phyloP scores from a whole-genome alignment of 2,329 filamentous ascomycete genomes.

The Venturia nashicola region DNA sequence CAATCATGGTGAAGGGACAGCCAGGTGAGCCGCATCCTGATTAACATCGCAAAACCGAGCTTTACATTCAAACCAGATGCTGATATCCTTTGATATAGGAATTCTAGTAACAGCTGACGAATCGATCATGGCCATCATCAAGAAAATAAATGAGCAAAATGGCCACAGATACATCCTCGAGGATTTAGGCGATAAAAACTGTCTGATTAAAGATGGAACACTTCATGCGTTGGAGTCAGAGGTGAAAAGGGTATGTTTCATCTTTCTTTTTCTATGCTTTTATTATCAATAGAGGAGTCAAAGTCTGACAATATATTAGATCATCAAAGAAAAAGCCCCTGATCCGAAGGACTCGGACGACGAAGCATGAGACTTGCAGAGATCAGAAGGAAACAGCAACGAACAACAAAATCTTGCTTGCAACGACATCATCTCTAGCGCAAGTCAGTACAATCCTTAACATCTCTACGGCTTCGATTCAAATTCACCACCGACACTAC shows the following conservation, averaged over 20 bases:
- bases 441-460: too few species aligned
- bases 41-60: not conserved
- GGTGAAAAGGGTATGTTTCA: conserved; percentile 49
- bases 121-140: conserved; percentile 77
- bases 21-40: not conserved
- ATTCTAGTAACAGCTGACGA: conserved; percentile 72
- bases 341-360: conserved; percentile 24
- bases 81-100: conserved; percentile 30
- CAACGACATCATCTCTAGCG: too few species aligned
- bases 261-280: not conserved
- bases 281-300: too few species aligned
- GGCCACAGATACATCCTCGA: conserved; percentile 67
- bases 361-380: conserved; percentile 11
- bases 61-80: not conserved
- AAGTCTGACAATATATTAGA: conserved; percentile 14
- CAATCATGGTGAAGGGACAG: not conserved
- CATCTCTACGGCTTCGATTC: too few species aligned
- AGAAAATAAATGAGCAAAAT: conserved; percentile 53
- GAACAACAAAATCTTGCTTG: not conserved
- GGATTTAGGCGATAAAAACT: conserved; percentile 64
- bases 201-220: conserved; percentile 66
- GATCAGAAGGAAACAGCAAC: not conserved
- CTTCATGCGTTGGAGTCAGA: conserved; percentile 52
- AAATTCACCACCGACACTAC: not conserved
- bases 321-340: conserved; percentile 24